Evolutionary conservation across 2,329 filamentous ascomycete genomes (phyloP).

Genomic region (Sphaerulina musiva): DNA sequence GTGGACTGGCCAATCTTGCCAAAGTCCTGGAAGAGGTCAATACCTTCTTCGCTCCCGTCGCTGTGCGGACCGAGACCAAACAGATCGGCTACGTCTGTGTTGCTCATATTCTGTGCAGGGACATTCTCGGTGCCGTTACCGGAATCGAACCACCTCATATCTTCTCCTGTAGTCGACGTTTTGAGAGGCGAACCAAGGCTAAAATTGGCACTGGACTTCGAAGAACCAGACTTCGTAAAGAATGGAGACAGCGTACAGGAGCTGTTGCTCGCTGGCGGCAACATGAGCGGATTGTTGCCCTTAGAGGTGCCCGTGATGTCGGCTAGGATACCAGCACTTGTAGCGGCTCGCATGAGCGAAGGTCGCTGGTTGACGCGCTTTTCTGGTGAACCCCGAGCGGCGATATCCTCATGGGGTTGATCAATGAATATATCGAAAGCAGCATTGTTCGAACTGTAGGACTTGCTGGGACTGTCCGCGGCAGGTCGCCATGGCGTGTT

Average conservation of each 20-base stretch:
- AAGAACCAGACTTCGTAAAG: constrained; percentile 19
- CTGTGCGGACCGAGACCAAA: constrained; percentile 51
- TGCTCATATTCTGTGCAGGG: constrained; percentile 12
- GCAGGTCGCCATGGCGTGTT: constrained; percentile 34
- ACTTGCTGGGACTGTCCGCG: constrained; percentile 20
- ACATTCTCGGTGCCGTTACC: constrained; percentile 22
- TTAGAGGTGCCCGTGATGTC: constrained; percentile 53
- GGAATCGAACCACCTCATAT: constrained; percentile 29
- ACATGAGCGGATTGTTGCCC: constrained; percentile 40
- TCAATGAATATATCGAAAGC: constrained; percentile 57
- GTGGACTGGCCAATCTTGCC: constrained; percentile 57
- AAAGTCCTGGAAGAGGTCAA: constrained; percentile 70
- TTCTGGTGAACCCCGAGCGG: constrained; percentile 57
- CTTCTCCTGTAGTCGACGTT: constrained; percentile 16
- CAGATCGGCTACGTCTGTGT: constrained; percentile 48
- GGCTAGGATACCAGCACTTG: constrained; percentile 55
- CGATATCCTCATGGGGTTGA: constrained; percentile 35
- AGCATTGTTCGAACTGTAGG: constrained; percentile 25
- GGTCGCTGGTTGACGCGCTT: constrained; percentile 57
- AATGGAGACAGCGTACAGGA: constrained; percentile 32
- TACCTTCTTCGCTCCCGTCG: constrained; percentile 53
- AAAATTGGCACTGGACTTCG: constrained; percentile 28
- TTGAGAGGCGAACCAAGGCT: constrained; percentile 30
- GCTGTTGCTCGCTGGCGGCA: constrained; percentile 22
- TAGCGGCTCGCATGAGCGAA: constrained; percentile 57